Base-by-base conservation (phyloP, 129 eudicot genomes). In the Artemisia tridentata region DNA sequence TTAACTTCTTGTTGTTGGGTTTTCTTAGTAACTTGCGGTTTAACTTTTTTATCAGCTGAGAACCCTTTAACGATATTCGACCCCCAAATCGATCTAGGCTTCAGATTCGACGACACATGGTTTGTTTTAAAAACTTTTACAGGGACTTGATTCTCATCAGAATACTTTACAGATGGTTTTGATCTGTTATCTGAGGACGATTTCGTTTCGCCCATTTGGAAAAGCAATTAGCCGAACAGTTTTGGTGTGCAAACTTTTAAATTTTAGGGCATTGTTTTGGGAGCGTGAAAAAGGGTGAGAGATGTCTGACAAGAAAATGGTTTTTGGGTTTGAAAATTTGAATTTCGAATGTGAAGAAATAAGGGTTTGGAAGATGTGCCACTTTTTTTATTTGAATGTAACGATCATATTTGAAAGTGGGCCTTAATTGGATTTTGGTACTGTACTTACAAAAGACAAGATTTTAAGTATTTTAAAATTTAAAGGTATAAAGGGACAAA, bases 31-130 rank as follows among this genome's bases (percentile, higher is more conserved):
- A 66, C 66, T 53, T 82, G 90, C 34, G 74, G 19, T 63, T 75
- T 81, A 31, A 82, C 68, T 74, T 88, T 91, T 77, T 80, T 91
- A 29, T 91, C 97, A 46, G 81, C 92, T 23, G 97, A 81, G 25
- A 91, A 88, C 0, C 97, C 97, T 60, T 91, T 91, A 43, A 88
- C 97, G 16, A 91, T 78, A 29, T 91, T 80, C 0, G 95, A 85
- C 18, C 97, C 97, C 95, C 95, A 91, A 0, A 89, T 85, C 77
- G 97, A 85, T 61, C 81, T 83, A 18, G 83, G 81, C 71, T 86
- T 87, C 60, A 77, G 57, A 71, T 71, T 77, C 1, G 91, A 65
- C 17, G 83, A 72, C 38, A 69, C 76, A 71, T 67, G 79, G 72
- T 72, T 68, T 50, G 74, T 80, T 71, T 63, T 82, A 45, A 38